Percentiles rank a stretch among this genome's conserved stretches.
These are phyloP conservation scores for Phellopilus nigrolimitatus DNA, from an alignment of 1,284 basidiomycete genomes.

Conservation along the genomic window DNA sequence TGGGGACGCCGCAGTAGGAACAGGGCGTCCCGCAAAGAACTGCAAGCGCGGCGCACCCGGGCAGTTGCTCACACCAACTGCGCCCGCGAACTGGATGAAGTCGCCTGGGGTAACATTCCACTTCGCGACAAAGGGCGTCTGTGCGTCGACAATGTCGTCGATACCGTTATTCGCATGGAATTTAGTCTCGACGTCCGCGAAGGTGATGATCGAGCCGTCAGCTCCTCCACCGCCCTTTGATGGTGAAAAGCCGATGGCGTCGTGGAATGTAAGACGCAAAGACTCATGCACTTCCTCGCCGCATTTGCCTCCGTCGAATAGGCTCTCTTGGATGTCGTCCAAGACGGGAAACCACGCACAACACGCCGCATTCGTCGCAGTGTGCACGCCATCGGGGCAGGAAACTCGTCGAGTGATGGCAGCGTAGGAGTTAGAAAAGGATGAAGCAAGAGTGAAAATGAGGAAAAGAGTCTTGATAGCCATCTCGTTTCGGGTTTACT, in stretches of 20 bases:
- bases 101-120: constrained; percentile 26
- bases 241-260: constrained; percentile 38
- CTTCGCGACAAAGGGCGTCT: constrained; percentile 30
- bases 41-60: constrained; percentile 37
- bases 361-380: constrained; percentile 34
- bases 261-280: constrained; percentile 42
- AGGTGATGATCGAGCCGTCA: constrained; percentile 38
- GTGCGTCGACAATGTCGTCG: constrained; percentile 32
- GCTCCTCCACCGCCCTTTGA: constrained; percentile 32
- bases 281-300: constrained; percentile 40
- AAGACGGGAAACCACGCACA: constrained; percentile 37
- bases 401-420: constrained; percentile 30
- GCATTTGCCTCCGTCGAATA: constrained; percentile 40
- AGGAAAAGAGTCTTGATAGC: constrained; percentile 26
- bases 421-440: constrained; percentile 22
- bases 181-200: constrained; percentile 21
- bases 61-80: constrained; percentile 38
- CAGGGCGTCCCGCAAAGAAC: constrained; percentile 36
- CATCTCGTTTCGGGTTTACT: too few relatives aligned
- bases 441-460: constrained; percentile 24
- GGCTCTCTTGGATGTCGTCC: constrained; percentile 35
- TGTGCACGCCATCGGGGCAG: constrained; percentile 34
- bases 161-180: constrained; percentile 33
- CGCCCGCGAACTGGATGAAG: constrained; percentile 37
- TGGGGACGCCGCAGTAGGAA: constrained; percentile 32